Percentiles rank a stretch among this genome's conserved stretches.
These are phyloP conservation scores for Neofusicoccum sp. DNA, from an alignment of 2,329 filamentous ascomycete genomes.

Conservation along the genomic window DNA sequence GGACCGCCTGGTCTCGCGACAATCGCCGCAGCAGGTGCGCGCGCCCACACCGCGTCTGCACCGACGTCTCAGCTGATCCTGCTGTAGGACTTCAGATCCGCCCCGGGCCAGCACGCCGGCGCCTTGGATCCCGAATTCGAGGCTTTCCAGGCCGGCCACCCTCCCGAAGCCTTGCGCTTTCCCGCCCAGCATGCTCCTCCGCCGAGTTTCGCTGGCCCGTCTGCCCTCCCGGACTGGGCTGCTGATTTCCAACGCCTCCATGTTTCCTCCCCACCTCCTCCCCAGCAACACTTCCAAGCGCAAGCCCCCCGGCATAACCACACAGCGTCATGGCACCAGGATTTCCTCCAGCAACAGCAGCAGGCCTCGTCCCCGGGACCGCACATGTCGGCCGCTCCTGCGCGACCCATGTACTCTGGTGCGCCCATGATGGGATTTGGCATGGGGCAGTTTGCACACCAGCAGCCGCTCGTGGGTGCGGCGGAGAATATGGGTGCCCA, in stretches of 20 bases:
- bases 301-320: slow-evolving; percentile 34
- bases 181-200: slow-evolving; percentile 32
- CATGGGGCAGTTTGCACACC: slow-evolving; percentile 14
- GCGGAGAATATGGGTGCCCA: slow-evolving; percentile 25
- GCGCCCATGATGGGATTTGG: slow-evolving; percentile 25
- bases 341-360: slow-evolving; percentile 55
- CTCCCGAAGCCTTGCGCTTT: slow-evolving; percentile 39
- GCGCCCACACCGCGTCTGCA: not conserved
- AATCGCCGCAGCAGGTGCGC: slow-evolving; percentile 58
- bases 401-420: slow-evolving; percentile 31
- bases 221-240: slow-evolving; percentile 48
- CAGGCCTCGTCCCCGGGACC: slow-evolving; percentile 31
- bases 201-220: slow-evolving; percentile 30
- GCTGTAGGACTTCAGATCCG: slow-evolving; percentile 63
- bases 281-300: slow-evolving; percentile 51
- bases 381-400: slow-evolving; percentile 28
- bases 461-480: slow-evolving; percentile 9
- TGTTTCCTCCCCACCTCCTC: slow-evolving; percentile 42
- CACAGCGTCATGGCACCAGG: slow-evolving; percentile 60
- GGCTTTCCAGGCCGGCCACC: slow-evolving; percentile 63
- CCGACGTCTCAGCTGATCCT: not conserved
- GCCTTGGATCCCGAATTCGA: slow-evolving; percentile 68
- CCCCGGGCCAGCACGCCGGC: slow-evolving; percentile 54
- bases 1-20: slow-evolving; percentile 63
- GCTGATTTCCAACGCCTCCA: slow-evolving; percentile 53